Conservation (phyloP, 2,329 filamentous ascomycete genomes). For the Thelonectria blattea region DNA sequence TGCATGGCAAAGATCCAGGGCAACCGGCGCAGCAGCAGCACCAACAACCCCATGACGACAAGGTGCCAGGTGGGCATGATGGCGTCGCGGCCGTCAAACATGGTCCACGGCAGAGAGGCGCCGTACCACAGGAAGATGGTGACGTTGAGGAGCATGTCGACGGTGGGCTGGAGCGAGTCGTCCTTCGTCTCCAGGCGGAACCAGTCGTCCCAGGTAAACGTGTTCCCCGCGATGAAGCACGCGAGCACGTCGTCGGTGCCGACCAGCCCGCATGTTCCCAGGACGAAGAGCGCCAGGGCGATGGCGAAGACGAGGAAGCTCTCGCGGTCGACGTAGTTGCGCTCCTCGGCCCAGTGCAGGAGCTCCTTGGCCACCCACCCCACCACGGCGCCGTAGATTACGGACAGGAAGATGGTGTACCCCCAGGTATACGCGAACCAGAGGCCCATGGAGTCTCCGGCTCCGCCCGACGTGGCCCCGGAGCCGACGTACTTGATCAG, state of each 20-base stretch:
- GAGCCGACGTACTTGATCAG: conserved; percentile 76
- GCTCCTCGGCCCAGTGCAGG: conserved; percentile 83
- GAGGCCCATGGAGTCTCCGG: conserved; percentile 70
- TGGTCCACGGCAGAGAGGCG: conserved; percentile 80
- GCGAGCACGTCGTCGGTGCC: conserved; percentile 90
- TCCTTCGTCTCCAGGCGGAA: conserved; percentile 88
- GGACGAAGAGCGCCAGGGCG: conserved; percentile 82
- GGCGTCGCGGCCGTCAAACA: conserved; percentile 65
- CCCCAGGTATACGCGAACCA: conserved; percentile 89
- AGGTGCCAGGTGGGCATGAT: conserved; percentile 78
- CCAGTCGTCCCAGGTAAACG: conserved; percentile 94
- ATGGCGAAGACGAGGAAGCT: conserved; percentile 89
- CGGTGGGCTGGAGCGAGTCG: conserved; percentile 90
- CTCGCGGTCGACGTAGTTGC: conserved; percentile 82
- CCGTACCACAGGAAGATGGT: conserved; percentile 91
- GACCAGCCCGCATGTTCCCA: conserved; percentile 85
- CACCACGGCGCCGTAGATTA: conserved; percentile 76
- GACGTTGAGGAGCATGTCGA: conserved; percentile 93
- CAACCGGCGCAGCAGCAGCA: conserved; percentile 77
- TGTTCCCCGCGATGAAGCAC: conserved; percentile 90
- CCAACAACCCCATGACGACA: conserved; percentile 73
- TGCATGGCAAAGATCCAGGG: conserved; percentile 79
- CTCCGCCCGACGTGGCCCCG: conserved; percentile 64
- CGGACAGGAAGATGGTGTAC: conserved; percentile 80
- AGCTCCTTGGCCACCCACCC: conserved; percentile 84